Evolutionary conservation across 306 rosid genomes (phyloP), one percentile per base, ranked within the genome.

Genomic region (Lathyrus aphaca): DNA sequence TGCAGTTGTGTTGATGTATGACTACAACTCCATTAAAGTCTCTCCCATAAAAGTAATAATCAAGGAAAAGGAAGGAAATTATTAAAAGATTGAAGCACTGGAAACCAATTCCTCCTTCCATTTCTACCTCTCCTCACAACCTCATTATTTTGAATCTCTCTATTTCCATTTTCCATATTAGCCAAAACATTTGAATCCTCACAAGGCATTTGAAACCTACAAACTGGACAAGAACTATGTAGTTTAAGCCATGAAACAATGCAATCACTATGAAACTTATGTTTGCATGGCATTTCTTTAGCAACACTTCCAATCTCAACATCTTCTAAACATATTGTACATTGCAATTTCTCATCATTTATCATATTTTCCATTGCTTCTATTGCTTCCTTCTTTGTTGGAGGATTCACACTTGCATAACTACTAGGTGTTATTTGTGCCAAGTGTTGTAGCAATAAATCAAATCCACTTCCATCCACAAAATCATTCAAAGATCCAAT

Each of bases 211-310:
- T 82, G 91, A 76, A 80, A 85, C 87, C 96, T 82, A 74, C 97
- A 91, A 71, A 91, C 87, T 10, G 97, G 97, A 62, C 96, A 91
- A 19, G 96, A 87, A 67, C 91, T 86, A 69, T 82, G 96, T 39
- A 87, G 91, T 35, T 84, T 88, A 1, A 91, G 83, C 97, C 97
- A 88, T 11, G 96, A 84, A 18, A 88, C 45, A 39, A 91, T 86
- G 79, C 97, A 91, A 8, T 49, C 91, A 13, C 49, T 18, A 38
- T 91, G 97, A 55, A 88, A 91, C 53, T 77, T 89, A 74, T 88
- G 96, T 78, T 77, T 82, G 51, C 97, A 91, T n/a, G 96, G 96
- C 91, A 91, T 91, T 76, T 89, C 87, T 64, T 82, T 89, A 11
- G 86, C 94, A 45, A 87, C 85, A 61, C 30, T 64, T 12, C 89